Evolutionary conservation across 768 basidiomycete species (phyloP), one percentile per base, ranked within the genome.

Genomic region (Suillus bovinus): DNA sequence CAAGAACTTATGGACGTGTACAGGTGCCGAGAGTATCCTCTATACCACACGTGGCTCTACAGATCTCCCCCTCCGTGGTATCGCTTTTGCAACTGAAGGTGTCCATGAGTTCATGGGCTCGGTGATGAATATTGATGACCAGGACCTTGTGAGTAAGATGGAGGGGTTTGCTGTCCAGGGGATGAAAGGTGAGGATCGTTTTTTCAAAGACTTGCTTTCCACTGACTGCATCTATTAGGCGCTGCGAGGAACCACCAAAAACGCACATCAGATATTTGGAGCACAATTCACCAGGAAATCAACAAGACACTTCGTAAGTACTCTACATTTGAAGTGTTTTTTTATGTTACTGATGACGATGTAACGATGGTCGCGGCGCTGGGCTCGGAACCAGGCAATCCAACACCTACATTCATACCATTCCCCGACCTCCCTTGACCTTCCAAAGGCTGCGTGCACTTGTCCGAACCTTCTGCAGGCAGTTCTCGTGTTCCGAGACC

Each of bases 121-220:
- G 1, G 31, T 49, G 4, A 65, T 63, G 59, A 36, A 39, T 22
- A 44, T 65, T 4, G 46, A 63, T 47, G 39, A 60, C 9, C 58
- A 60, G 11, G 61, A 65, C 7, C 36, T 65, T 1, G 29, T 61
- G 14, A 61, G 60, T 24, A 64, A 58, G 47, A 64, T 64, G 60
- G 63, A 64, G 38, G 60, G 58, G 22, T 65, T 60, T 38, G 39
- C 61, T 20, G 10, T 65, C 22, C 64, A 60, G 14, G 61, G 64
- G 2, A 56, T 63, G 6, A 63, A 60, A 58, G 61, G 64, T 65
- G 29, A 46, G 60, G 61, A 24, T 58, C 53, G 42, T 64, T 65
- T 46, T 36, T 44, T 16, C 46, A 63, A 36, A 44, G 29, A 17
- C 34, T 62, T 31, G 36, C 22, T 46, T 22, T 46, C 3, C 3